Base-by-base conservation (phyloP, 495 filamentous ascomycete genomes). In the Terfezia claveryi region DNA sequence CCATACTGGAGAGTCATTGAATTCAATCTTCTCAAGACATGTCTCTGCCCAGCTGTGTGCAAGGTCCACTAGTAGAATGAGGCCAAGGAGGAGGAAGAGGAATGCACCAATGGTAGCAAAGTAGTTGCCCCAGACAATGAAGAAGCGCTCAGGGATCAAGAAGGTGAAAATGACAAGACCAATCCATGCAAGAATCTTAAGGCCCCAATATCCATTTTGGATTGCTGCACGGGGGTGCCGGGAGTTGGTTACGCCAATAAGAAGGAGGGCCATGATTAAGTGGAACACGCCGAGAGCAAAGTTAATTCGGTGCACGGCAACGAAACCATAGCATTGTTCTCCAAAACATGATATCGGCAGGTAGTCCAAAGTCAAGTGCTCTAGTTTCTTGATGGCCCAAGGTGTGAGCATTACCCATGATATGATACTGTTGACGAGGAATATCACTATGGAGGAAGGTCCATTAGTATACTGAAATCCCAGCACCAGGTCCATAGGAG, bases 381-480 rank as follows among this genome's bases (percentile, higher is more conserved):
- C 80, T 10, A 98, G 72, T 64, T 95, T 95, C 62, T 94, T 87
- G 67, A 95, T 81, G 14, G 91, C 91, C 91, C 92, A 98, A 57
- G 87, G 86, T 9, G 91, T 96, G 74, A 96, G 88, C 87, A 96
- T 93, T 37, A 98, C 83, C 91, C 91, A 98, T 36, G 92, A 89
- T 50, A 93, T 66, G 58, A 95, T 93, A 50, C 87, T 94, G 76
- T 98, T 96, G 71, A 94, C 68, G 58, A 96, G 77, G 54, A 98
- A 85, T 62, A 98, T 83, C 66, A 95, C 61, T 62, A 49, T 52
- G n/a, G 23, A 12, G 14, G 17, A 20, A 46, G 41, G 41, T 4
- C 41, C 3, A 32, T 32, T 32, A 32, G 27, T 7, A 32, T 32
- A 4, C 27, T 32, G 27, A 32, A 7, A 7, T 20, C 27, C 27